These are phyloP conservation scores for Leptographium wingfieldii DNA, from an alignment of 2,329 filamentous ascomycete species.

Conservation along the genomic window DNA sequence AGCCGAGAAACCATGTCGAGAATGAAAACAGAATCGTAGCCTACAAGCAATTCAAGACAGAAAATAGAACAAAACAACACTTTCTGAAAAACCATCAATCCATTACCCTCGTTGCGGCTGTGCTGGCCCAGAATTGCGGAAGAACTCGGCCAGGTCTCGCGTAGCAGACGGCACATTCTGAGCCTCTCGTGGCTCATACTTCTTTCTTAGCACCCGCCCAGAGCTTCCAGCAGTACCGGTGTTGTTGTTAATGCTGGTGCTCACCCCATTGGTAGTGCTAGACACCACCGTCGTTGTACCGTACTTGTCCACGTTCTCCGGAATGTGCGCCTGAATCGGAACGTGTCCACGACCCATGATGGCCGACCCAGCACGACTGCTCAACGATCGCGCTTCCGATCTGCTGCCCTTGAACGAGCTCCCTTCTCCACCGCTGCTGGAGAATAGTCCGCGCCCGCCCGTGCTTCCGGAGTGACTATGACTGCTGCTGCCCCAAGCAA, in stretches of 20 bases:
- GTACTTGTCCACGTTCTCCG: conserved; percentile 29
- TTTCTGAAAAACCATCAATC: not conserved
- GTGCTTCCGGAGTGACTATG: not conserved
- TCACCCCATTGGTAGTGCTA: conserved; percentile 1
- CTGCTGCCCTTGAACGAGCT: not conserved
- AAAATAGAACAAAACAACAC: not conserved
- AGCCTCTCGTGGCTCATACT: conserved; percentile 43
- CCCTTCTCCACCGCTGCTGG: not conserved
- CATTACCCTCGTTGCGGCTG: conserved; percentile 16
- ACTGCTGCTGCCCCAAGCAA: conserved; percentile 26
- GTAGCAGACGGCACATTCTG: conserved; percentile 34
- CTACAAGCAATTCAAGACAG: no score
- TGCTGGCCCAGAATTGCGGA: conserved; percentile 56
- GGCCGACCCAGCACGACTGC: conserved; percentile 24
- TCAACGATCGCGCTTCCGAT: conserved; percentile 24
- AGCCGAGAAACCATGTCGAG: not conserved
- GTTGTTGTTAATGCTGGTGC: not conserved
- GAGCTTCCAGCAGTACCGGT: conserved; percentile 4
- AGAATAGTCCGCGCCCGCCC: not conserved
- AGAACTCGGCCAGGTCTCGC: conserved; percentile 59
- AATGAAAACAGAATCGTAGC: no score
- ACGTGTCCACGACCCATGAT: conserved; percentile 28
- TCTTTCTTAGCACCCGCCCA: conserved; percentile 40
- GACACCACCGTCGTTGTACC: conserved; percentile 15
- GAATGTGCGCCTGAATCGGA: conserved; percentile 40